Evolutionary conservation across 2,329 filamentous ascomycete species (phyloP), one percentile per base, ranked within the genome.

Genomic region (Emericellopsis cladophorae): DNA sequence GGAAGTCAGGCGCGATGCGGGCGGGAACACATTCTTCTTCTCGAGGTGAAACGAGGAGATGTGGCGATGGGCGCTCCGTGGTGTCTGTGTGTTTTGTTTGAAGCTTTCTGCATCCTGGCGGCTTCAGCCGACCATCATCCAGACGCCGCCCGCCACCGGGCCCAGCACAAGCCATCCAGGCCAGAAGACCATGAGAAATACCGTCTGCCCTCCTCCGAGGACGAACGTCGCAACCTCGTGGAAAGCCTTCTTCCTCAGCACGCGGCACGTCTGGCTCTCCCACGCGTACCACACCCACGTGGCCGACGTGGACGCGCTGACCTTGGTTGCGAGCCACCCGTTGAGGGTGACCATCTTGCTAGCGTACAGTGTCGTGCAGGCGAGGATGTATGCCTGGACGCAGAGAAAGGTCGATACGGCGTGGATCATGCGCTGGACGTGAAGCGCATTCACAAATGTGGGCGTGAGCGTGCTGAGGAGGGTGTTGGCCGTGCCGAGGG

Each of bases 1-100:
- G 48, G 78, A 85, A 49, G 75, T 89, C 32, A 76, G 85, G 51
- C 84, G 87, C 53, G 92, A 98, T 62, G 74, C 75, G 11, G 81
- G 87, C 42, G 92, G 92, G 11, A 98, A 98, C 61, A 79, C 85
- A 0, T 95, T 95, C 60, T 98, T 98, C 69, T 90, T 88, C 57
- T 72, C 75, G 24, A 55, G 56, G 36, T 64, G 57, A 61, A 3
- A 26, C 11, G 36, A 21, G 26, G 37, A 42, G 21, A 29, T 40
- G 43, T 40, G 21, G 36, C 16, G 24, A 32, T 14, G 11, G 11
- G 16, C 18, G 18, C 6, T 32, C 33, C 22, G 37, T 24, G 16
- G 40, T 31, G 34, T 35, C n/a, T 39, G 15, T 14, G 31, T n/a
- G 24, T 6, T 37, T 37, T 34, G 39, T 45, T 39, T 16, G 34